These are phyloP conservation scores for Nicotiana paniculata DNA, from an alignment of 257 asterid species.

Conservation along the genomic window DNA sequence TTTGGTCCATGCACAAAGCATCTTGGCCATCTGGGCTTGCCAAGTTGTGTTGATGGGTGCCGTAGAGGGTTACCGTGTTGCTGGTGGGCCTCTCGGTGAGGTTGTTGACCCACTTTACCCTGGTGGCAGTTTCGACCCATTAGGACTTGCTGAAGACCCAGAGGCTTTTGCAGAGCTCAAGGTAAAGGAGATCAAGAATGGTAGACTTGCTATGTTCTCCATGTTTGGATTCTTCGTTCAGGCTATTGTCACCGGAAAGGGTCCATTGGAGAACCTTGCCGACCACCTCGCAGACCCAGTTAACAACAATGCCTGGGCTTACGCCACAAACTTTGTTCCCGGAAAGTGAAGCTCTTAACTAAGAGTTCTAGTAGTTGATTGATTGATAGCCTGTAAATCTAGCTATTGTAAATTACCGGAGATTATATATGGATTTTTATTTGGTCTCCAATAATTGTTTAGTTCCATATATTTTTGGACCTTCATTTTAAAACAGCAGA, in stretches of 20 bases:
- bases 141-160: constrained; percentile 52
- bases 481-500: no score
- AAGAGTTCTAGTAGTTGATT: no score
- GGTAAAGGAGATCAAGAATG: constrained; percentile 50
- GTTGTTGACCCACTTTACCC: constrained; percentile 39
- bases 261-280: constrained; percentile 25
- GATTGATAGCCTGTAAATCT: no score
- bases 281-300: constrained; percentile 27
- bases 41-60: constrained; percentile 39
- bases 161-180: constrained; percentile 49
- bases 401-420: no score
- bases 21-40: constrained; percentile 33
- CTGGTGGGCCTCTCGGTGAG: constrained; percentile 40
- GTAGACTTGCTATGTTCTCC: constrained; percentile 44
- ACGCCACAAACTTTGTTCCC: no score
- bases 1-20: constrained; percentile 34
- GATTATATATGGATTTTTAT: no score
- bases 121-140: constrained; percentile 47
- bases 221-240: constrained; percentile 44
- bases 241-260: constrained; percentile 35
- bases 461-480: no score
- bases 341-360: no score
- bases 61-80: constrained; percentile 36
- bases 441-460: no score
- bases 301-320: constrained; percentile 17